These are phyloP conservation scores for Schizosaccharomyces lindneri DNA, from an alignment of 805 yeast species.

Conservation along the genomic window DNA sequence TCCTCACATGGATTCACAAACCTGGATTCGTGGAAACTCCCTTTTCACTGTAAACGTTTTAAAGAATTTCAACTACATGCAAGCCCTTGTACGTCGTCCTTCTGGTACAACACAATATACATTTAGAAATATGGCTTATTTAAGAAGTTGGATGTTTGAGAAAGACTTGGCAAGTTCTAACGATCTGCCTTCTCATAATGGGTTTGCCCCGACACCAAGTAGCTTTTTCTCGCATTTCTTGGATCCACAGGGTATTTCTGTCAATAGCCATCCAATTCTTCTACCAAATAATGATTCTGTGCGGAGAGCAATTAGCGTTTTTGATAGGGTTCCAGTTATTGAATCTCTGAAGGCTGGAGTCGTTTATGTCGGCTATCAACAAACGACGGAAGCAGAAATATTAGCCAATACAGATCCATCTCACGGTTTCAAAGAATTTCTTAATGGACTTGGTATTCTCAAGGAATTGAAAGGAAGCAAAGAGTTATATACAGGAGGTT, in stretches of 20 bases:
- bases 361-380: constrained; percentile 47
- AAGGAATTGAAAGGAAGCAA: constrained; percentile 31
- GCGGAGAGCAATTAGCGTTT: constrained; percentile 28
- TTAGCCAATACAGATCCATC: constrained; percentile 43
- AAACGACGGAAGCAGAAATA: constrained; percentile 36
- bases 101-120: constrained; percentile 32
- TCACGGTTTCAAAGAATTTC: constrained; percentile 29
- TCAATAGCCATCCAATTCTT: constrained; percentile 22
- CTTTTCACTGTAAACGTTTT: neutral
- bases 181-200: neutral
- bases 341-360: constrained; percentile 61
- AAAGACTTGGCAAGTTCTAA: neutral
- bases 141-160: neutral
- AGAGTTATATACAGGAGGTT: constrained; percentile 46
- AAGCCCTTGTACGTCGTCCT: constrained; percentile 32
- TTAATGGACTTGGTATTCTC: constrained; percentile 33
- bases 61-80: constrained; percentile 6
- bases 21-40: constrained; percentile 2
- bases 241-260: constrained; percentile 18
- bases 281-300: constrained; percentile 16
- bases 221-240: constrained; percentile 28
- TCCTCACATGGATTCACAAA: constrained; percentile 6
- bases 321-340: constrained; percentile 57
- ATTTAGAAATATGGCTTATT: neutral
- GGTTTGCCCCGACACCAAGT: constrained; percentile 14